Conservation (phyloP, 2,329 filamentous ascomycete genomes). For the Stachybotrys chartarum region DNA sequence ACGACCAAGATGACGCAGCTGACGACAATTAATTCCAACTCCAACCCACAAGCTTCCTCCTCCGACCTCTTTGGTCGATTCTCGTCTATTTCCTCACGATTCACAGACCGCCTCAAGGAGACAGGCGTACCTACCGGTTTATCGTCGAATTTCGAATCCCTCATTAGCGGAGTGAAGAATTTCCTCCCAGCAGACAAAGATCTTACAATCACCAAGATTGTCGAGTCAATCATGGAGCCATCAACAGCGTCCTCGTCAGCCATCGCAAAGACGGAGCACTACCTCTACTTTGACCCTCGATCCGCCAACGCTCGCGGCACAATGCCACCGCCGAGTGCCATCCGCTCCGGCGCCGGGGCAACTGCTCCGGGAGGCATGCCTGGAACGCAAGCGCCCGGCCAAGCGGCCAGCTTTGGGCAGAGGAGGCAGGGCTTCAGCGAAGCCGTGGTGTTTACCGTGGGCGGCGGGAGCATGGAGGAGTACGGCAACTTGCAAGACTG, state of each 20-base stretch:
- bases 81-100: slow-evolving; percentile 80
- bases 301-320: slow-evolving; percentile 89
- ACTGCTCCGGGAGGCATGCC: slow-evolving; percentile 41
- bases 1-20: slow-evolving; percentile 98
- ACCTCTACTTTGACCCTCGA: slow-evolving; percentile 93
- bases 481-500: slow-evolving; percentile 97
- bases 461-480: slow-evolving; percentile 97
- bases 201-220: slow-evolving; percentile 93
- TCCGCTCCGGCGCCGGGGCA: slow-evolving; percentile 34
- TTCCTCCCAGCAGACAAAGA: slow-evolving; percentile 96
- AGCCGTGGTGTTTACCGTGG: slow-evolving; percentile 89
- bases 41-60: slow-evolving; percentile 52
- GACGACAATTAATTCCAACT: slow-evolving; percentile 75
- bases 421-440: slow-evolving; percentile 83
- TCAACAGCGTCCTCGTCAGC: slow-evolving; percentile 82
- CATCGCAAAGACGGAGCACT: slow-evolving; percentile 92
- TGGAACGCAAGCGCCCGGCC: slow-evolving; percentile 50
- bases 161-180: slow-evolving; percentile 95
- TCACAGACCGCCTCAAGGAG: slow-evolving; percentile 92
- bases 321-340: slow-evolving; percentile 70
- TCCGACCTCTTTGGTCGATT: slow-evolving; percentile 89
- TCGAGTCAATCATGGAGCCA: slow-evolving; percentile 97
- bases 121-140: slow-evolving; percentile 65
- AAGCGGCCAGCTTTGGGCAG: slow-evolving; percentile 82
- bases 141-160: slow-evolving; percentile 79